Evolutionary conservation across 805 yeast species (phyloP), one percentile per base, ranked within the genome.

Genomic region (Pachysolen tannophilus): DNA sequence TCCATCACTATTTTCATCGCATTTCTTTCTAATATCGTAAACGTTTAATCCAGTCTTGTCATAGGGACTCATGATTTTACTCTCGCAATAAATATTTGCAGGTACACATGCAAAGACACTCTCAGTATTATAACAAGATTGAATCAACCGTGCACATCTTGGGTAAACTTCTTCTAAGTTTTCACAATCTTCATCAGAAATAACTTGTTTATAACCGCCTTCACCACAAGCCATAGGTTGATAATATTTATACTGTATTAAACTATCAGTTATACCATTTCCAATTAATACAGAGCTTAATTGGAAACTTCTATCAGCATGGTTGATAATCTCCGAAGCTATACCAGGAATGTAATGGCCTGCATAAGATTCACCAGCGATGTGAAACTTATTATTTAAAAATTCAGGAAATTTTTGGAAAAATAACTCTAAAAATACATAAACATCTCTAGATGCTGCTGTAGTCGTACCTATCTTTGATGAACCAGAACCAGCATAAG

Each of bases 211-310:
- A 55, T 52, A 63, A 26, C 95, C 96, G 47, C 95, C 95, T 51
- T 77, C 68, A 44, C 95, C 95, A 63, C 96, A 87, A 10, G 95
- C 95, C 96, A 86, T 87, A 58, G 94, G 94, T 54, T 81, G 78
- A 57, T 81, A 84, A 60, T 74, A 72, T 43, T 73, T 75, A 59
- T 80, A 79, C 62, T 85, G 95, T 43, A 74, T 69, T 54, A 82
- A 71, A 8, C 94, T 80, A 61, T 87, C 95, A 26, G 94, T 83
- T 47, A 86, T 72, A 37, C 96, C 96, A 55, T 87, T 87, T 51
- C 96, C 96, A 52, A 87, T 85, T 61, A 87, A 56, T 9, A 86
- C 79, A 3, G 95, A 83, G 5, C 79, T 65, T 49, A 85, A 68
- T 48, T 82, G 70, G 60, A 79, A 79, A 48, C 59, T 53, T 44